Evolutionary conservation across 257 asterid genomes (phyloP).

Genomic region (Plantago ovata): DNA sequence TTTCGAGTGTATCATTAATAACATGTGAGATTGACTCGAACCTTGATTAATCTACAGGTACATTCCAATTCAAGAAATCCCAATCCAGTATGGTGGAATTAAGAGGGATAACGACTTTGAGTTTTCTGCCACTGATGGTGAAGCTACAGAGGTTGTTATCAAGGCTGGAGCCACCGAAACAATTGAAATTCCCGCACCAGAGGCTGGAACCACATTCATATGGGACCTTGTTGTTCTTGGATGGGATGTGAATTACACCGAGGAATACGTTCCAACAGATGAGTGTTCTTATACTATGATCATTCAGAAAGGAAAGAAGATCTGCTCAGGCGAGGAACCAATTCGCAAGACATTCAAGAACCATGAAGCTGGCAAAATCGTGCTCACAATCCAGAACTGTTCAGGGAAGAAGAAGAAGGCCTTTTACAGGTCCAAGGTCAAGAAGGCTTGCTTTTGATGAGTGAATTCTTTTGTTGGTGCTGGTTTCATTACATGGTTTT

Average conservation of each 20-base stretch:
- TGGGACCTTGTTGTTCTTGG: slow-evolving; percentile 65
- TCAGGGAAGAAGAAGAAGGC: slow-evolving; percentile 73
- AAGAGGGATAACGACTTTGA: slow-evolving; percentile 56
- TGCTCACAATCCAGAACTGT: slow-evolving; percentile 45
- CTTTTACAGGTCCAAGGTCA: slow-evolving; percentile 58
- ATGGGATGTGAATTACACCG: slow-evolving; percentile 73
- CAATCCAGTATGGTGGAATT: slow-evolving; percentile 67
- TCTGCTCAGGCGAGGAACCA: slow-evolving; percentile 38
- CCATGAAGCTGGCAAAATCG: slow-evolving; percentile 59
- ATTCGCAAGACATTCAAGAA: slow-evolving; percentile 68
- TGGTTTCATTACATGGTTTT: slow-evolving; percentile 11
- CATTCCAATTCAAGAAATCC: slow-evolving; percentile 64
- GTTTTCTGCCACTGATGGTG: slow-evolving; percentile 41
- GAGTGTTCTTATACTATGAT: slow-evolving; percentile 65
- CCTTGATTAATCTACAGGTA: slow-evolving; percentile 37
- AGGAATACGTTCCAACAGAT: slow-evolving; percentile 64
- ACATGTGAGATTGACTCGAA: neutral
- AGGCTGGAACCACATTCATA: slow-evolving; percentile 58
- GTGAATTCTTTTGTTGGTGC: neutral
- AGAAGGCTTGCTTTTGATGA: slow-evolving; percentile 44
- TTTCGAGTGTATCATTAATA: neutral
- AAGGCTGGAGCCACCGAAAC: slow-evolving; percentile 59
- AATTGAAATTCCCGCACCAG: slow-evolving; percentile 62
- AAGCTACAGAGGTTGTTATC: slow-evolving; percentile 50
- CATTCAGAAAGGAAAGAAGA: slow-evolving; percentile 58